Evolutionary conservation across 176 grass and related monocot genomes (phyloP).

Genomic region (Poa pratensis): DNA sequence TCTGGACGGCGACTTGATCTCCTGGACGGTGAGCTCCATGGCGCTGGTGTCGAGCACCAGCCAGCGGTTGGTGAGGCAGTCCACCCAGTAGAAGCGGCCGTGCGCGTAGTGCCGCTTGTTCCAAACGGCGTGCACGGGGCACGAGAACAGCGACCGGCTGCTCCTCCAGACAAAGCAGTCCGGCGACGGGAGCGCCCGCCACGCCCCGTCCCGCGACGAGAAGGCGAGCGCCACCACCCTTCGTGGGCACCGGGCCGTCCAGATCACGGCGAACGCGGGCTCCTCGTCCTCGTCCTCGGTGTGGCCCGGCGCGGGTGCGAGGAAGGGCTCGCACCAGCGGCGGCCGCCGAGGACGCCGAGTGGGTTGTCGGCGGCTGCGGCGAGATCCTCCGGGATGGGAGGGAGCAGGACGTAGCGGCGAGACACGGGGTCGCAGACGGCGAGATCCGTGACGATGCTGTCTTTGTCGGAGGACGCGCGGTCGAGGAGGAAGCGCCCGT

Average conservation of each 20-base stretch:
- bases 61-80: constrained; percentile 46
- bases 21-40: constrained; percentile 48
- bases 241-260: constrained; percentile 43
- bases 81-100: constrained; percentile 60
- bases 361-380: not conserved
- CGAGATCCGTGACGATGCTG: constrained; percentile 48
- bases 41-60: constrained; percentile 41
- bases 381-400: constrained; percentile 44
- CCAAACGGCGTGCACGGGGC: constrained; percentile 45
- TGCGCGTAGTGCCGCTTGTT: constrained; percentile 58
- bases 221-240: constrained; percentile 46
- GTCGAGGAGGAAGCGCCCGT: constrained; percentile 56
- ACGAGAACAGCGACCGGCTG: constrained; percentile 35
- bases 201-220: constrained; percentile 39
- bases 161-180: constrained; percentile 40
- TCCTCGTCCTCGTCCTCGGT: not conserved
- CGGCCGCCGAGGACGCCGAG: constrained; percentile 28
- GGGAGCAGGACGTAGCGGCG: constrained; percentile 51
- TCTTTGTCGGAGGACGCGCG: not conserved
- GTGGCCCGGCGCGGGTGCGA: not conserved
- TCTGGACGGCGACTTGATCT: constrained; percentile 25
- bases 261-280: constrained; percentile 45
- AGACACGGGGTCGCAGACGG: constrained; percentile 45
- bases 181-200: constrained; percentile 46
- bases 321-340: constrained; percentile 47